phyloP scores from a whole-genome alignment of 345 rosid genomes.

The Clausena lansium region DNA sequence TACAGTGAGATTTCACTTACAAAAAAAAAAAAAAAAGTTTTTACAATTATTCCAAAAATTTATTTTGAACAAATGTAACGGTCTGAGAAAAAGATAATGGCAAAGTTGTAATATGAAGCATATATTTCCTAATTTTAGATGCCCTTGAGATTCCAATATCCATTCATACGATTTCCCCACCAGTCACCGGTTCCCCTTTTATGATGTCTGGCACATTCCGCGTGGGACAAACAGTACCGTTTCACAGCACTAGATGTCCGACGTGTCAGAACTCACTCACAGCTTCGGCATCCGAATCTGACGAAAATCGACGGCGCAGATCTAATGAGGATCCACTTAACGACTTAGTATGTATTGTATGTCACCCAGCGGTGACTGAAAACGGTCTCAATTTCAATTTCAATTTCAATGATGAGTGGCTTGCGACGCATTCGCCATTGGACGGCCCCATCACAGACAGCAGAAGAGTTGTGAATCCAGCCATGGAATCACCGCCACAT shows the following conservation, averaged over 20 bases:
- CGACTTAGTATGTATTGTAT: no score
- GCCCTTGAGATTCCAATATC: background rate
- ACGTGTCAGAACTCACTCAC: background rate
- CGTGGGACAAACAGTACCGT: conserved; percentile 3
- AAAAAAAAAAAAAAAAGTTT: no score
- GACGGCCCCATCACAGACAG: background rate
- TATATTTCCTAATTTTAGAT: background rate
- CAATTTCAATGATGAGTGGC: background rate
- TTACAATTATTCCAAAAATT: no score
- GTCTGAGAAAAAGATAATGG: background rate
- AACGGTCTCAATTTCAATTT: no score
- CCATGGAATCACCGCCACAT: background rate
- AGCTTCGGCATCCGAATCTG: background rate
- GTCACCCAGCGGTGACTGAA: background rate
- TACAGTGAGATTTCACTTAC: no score
- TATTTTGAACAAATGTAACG: no score
- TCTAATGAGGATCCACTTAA: no score
- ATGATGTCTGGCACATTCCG: background rate
- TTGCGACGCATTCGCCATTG: background rate
- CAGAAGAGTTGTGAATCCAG: background rate
- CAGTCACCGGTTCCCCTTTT: background rate
- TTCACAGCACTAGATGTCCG: background rate
- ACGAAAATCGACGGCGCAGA: background rate
- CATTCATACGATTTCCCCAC: background rate
- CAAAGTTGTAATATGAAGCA: background rate